Conservation (phyloP, 176 grass and related monocot genomes). For the Melocanna baccifera region DNA sequence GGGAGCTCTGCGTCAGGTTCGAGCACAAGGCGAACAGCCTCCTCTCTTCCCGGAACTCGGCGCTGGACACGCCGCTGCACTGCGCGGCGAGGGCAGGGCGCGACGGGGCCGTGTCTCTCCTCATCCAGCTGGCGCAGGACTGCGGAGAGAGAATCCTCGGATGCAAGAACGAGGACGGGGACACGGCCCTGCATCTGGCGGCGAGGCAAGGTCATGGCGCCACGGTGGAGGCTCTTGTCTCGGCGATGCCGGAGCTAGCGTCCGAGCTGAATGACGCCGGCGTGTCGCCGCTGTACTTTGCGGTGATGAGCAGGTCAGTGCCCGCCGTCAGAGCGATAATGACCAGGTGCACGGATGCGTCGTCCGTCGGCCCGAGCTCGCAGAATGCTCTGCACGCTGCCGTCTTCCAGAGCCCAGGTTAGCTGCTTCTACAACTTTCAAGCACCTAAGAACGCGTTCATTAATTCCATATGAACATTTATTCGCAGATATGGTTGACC, state of each 20-base stretch:
- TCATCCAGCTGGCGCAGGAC: background rate
- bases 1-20: background rate
- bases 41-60: background rate
- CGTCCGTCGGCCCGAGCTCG: background rate
- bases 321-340: background rate
- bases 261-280: background rate
- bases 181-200: slow-evolving; percentile 48
- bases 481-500: slow-evolving; percentile 30
- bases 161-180: background rate
- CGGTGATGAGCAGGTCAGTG: slow-evolving; percentile 27
- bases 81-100: slow-evolving; percentile 8
- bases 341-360: background rate
- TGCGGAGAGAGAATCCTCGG: too few species aligned
- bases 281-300: slow-evolving; percentile 46
- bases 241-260: background rate
- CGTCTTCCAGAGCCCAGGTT: slow-evolving; percentile 17
- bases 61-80: slow-evolving; percentile 49
- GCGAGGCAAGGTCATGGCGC: slow-evolving; percentile 7
- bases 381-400: slow-evolving; percentile 54
- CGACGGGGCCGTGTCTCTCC: background rate
- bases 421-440: background rate
- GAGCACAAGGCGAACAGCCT: background rate
- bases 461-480: too few species aligned
- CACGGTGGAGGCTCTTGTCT: slow-evolving; percentile 19
- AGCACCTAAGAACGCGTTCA: too few species aligned